phyloP scores from a whole-genome alignment of 2,329 filamentous ascomycete species.

The Shiraia sp. region DNA sequence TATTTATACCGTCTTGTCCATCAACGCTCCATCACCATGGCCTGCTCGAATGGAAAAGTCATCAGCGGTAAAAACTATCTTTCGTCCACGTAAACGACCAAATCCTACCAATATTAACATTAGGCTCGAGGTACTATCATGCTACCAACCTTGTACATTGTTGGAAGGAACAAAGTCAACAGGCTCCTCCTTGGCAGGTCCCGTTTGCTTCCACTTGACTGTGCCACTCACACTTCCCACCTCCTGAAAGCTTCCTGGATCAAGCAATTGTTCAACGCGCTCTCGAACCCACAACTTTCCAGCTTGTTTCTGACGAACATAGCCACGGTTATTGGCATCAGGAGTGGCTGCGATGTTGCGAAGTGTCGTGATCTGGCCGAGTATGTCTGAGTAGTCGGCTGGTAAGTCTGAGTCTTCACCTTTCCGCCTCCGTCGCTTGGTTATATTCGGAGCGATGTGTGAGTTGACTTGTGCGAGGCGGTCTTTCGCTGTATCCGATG shows the following conservation, averaged over 20 bases:
- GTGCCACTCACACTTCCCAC: constrained; percentile 64
- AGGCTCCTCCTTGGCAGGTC: constrained; percentile 52
- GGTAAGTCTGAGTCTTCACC: constrained; percentile 52
- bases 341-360: constrained; percentile 59
- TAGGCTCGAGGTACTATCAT: no score
- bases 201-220: constrained; percentile 60
- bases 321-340: constrained; percentile 58
- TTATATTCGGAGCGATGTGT: constrained; percentile 46
- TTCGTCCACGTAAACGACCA: constrained; percentile 57
- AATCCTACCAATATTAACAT: constrained; percentile 39
- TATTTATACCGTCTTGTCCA: constrained; percentile 56
- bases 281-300: constrained; percentile 70
- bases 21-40: constrained; percentile 64
- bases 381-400: constrained; percentile 65
- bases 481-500: constrained; percentile 40
- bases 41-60: constrained; percentile 67
- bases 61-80: constrained; percentile 65
- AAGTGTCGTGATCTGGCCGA: constrained; percentile 59
- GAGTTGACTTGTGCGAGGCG: constrained; percentile 55
- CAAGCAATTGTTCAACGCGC: constrained; percentile 62
- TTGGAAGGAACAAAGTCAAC: constrained; percentile 62
- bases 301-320: constrained; percentile 64
- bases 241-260: constrained; percentile 60
- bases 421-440: constrained; percentile 43
- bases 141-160: constrained; percentile 58